Evolutionary conservation across 352 stramenopile genomes (phyloP), one percentile per base, ranked within the genome.

Genomic region (Halophytophthora batemanensis): DNA sequence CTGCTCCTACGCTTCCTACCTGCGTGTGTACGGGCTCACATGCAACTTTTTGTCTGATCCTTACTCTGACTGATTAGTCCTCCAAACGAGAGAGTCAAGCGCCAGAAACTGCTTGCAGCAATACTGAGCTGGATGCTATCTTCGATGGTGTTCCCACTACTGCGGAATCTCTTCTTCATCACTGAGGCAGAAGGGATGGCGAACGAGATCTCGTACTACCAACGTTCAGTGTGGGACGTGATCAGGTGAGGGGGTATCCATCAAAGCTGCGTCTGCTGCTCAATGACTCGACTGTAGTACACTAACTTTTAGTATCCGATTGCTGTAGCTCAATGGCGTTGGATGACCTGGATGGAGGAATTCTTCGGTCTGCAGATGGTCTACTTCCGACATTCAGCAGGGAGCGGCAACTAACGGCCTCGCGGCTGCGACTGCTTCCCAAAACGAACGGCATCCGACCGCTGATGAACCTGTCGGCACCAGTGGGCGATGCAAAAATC

Each of bases 151-250:
- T 87, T 84, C 19, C 77, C 82, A 6, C 31, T 89, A 2, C 39
- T 93, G 22, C 71, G 69, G 8, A 78, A 69, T 29, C 51, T 82
- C 40, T 91, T 90, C 60, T 93, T 87, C 58, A 76, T 89, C 45
- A 93, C 82, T 1, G 78, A 90, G 36, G 44, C 58, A 2, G 82
- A 93, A 60, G 82, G 80, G 13, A 69, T 66, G 45, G 76, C 68
- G 3, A 87, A 90, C 31, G 74, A 89, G 11, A 71, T 91, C 8
- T 53, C 66, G 6, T 93, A 70, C 51, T 93, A 84, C 46, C 77
- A 83, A 15, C 74, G 78, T 23, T 61, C 63, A 13, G 70, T 93
- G 15, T 93, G 82, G 82, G 78, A 63, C 52, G 56, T 55, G 13
- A 82, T 93, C 56, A 72, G 39, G 74, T 69, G n/a, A 15, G 15